Base-by-base conservation (phyloP, 495 filamentous ascomycete species). In the Parachaetomium inaequale region DNA sequence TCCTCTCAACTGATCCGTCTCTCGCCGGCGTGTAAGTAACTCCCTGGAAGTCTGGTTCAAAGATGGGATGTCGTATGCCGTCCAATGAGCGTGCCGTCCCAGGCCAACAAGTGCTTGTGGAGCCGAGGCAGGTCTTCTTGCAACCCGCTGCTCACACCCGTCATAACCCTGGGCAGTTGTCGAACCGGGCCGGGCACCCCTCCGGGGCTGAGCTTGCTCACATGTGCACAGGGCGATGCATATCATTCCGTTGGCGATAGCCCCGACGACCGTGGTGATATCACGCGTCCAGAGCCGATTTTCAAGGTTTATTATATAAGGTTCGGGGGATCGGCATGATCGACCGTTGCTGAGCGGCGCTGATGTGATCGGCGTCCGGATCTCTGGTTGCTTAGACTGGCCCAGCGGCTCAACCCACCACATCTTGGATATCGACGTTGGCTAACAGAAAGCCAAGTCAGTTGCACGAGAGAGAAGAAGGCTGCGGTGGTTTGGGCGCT, bases 301-400 rank as follows among this genome's bases (percentile, higher is more conserved):
- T n/a, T n/a, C n/a, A n/a, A n/a, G 36, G 12, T 17, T 12, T 40
- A 15, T 40, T 15, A 40, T 40, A 51, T 43, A 56, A 56, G 36
- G 38, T 56, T 43, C 29, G 3, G 19, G 5, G 11, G 53, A 56
- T 56, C 53, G 53, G 19, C 53, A 43, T 56, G 53, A 56, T 56
- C 53, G 53, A 36, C 53, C 53, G 25, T 23, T 28, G 19, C 2
- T 49, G 45, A 26, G 45, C 45, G 45, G 45, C 45, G 53, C 29
- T 29, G 53, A 28, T 36, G 23, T 23, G 53, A 56, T 56, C 36
- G 4, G 53, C 23, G 53, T 2, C 34, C 36, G 53, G 53, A 19
- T 46, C 3, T 26, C 25, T 31, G 25, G 25, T 14, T 3, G 23
- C 10, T 6, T 4, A 45, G 25, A 26, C 47, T 51, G 28, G 15